These are phyloP conservation scores for Golubevia sp. DNA, from an alignment of 1,284 basidiomycete species.

Conservation along the genomic window DNA sequence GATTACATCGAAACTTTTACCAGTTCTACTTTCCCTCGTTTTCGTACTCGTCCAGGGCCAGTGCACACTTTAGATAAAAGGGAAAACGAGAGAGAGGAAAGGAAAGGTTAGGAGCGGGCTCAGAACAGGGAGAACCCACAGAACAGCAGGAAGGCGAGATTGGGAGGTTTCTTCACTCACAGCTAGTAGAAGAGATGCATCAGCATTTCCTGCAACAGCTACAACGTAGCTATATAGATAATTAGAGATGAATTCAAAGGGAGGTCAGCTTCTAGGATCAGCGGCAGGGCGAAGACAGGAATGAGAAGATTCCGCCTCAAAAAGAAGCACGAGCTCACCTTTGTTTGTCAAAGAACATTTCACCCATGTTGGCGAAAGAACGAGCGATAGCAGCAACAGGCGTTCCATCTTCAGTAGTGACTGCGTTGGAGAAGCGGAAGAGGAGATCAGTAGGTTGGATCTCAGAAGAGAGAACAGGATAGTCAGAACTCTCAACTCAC, in stretches of 20 bases:
- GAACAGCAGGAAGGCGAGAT: not conserved
- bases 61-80: not conserved
- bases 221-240: not conserved
- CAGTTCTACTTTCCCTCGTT: too few relatives aligned
- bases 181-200: not conserved
- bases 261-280: too few relatives aligned
- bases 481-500: too few relatives aligned
- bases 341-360: conserved; percentile 18
- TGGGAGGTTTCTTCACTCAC: not conserved
- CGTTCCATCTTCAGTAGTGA: conserved; percentile 11
- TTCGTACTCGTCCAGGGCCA: too few relatives aligned
- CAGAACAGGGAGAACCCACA: too few relatives aligned
- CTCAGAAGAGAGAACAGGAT: too few relatives aligned
- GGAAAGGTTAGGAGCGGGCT: not conserved
- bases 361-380: conserved; percentile 17
- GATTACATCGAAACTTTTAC: too few relatives aligned
- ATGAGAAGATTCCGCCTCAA: too few relatives aligned
- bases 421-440: not conserved
- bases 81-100: not conserved
- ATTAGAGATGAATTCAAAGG: too few relatives aligned
- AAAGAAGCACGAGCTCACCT: too few relatives aligned
- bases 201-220: not conserved
- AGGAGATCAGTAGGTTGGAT: too few relatives aligned
- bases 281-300: too few relatives aligned
- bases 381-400: conserved; percentile 21